These are phyloP conservation scores for Mycena capillaripes DNA, from an alignment of 768 basidiomycete species.

Conservation along the genomic window DNA sequence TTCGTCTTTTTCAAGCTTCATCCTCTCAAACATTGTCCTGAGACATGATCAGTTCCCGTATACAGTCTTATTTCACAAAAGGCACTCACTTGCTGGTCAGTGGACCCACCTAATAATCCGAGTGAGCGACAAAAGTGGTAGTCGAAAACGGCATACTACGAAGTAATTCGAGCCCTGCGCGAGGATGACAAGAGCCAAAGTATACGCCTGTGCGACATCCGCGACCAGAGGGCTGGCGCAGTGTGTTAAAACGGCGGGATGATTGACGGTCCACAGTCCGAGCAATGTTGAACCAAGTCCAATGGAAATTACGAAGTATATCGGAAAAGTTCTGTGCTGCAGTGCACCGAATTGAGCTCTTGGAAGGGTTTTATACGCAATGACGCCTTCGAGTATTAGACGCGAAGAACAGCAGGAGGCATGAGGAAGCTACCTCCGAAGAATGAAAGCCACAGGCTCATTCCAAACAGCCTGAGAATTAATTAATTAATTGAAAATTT, in stretches of 20 bases:
- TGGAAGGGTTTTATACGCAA: conserved; percentile 72
- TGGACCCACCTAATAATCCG: conserved; percentile 63
- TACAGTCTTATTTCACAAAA: neutral
- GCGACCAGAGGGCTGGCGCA: conserved; percentile 61
- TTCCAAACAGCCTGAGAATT: conserved; percentile 79
- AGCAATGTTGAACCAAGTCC: conserved; percentile 67
- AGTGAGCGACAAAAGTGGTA: neutral
- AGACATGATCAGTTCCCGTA: neutral
- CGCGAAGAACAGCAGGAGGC: neutral
- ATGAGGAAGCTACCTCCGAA: conserved; percentile 67
- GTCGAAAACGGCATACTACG: conserved; percentile 45
- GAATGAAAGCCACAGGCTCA: conserved; percentile 83
- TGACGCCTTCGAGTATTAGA: conserved; percentile 58
- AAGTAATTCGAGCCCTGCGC: conserved; percentile 75
- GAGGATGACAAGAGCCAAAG: conserved; percentile 60
- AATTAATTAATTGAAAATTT: too few relatives aligned
- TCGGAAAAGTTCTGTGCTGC: conserved; percentile 81
- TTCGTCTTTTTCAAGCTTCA: conserved; percentile 81
- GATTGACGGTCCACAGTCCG: conserved; percentile 69
- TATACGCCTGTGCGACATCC: conserved; percentile 78
- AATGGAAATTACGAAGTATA: conserved; percentile 79
- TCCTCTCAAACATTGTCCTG: conserved; percentile 84
- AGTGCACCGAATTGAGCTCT: conserved; percentile 81
- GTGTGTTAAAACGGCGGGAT: conserved; percentile 67
- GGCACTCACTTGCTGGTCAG: conserved; percentile 72